Percentiles rank a stretch among this genome's conserved stretches.
phyloP scores from a whole-genome alignment of 257 asterid genomes.

The Paraleonurus japonicus region DNA sequence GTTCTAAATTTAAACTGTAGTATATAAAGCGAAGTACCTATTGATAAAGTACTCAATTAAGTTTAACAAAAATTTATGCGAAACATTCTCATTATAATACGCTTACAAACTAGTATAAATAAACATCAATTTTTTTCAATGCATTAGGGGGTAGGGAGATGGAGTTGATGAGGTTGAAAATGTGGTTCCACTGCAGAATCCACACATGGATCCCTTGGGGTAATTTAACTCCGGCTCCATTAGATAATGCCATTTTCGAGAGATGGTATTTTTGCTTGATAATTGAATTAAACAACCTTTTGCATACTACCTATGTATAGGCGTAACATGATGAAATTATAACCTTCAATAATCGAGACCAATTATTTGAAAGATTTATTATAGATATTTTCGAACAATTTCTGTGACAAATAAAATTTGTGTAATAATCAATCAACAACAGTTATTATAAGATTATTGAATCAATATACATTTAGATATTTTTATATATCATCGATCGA shows the following conservation, averaged over 20 bases:
- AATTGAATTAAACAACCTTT: not conserved
- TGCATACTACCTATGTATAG: not conserved
- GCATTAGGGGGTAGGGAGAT: too few relatives aligned
- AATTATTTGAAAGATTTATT: not conserved
- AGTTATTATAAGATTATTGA: not conserved
- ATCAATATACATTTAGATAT: too few relatives aligned
- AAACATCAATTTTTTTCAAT: too few relatives aligned
- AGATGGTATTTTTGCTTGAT: not conserved
- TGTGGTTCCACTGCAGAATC: constrained; percentile 25
- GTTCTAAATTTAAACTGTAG: too few relatives aligned
- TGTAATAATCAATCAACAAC: too few relatives aligned
- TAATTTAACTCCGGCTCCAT: not conserved
- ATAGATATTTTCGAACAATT: not conserved
- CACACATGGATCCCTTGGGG: not conserved
- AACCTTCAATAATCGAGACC: not conserved
- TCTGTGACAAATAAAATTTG: not conserved
- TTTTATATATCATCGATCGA: not conserved
- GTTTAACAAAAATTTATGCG: too few relatives aligned
- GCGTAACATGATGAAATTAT: not conserved
- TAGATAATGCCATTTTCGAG: not conserved
- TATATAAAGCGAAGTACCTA: too few relatives aligned
- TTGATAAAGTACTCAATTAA: too few relatives aligned
- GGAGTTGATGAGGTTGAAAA: constrained; percentile 11
- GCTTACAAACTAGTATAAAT: too few relatives aligned
- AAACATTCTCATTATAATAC: too few relatives aligned